phyloP scores from a whole-genome alignment of 768 basidiomycete genomes.

The Crassisporium funariophilum region DNA sequence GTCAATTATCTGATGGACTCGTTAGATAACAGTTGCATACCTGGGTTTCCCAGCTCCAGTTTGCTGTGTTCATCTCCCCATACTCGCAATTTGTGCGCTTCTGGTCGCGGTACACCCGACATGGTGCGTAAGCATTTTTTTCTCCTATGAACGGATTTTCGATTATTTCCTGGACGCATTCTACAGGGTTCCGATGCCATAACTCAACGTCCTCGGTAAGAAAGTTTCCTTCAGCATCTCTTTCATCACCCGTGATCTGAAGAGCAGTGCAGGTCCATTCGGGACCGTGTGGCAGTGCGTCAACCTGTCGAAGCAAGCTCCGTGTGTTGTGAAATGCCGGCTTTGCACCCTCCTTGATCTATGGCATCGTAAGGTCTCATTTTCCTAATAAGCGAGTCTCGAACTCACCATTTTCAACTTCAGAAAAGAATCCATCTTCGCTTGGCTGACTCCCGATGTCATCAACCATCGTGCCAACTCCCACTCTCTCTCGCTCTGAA shows the following conservation, averaged over 20 bases:
- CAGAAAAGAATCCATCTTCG: conserved; percentile 33
- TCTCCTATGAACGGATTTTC: conserved; percentile 33
- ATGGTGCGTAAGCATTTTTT: conserved; percentile 34
- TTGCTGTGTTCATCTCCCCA: conserved; percentile 46
- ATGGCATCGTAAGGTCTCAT: background rate
- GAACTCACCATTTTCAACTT: conserved; percentile 29
- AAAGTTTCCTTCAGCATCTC: background rate
- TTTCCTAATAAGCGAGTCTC: background rate
- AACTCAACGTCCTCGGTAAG: conserved; percentile 9
- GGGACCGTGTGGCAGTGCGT: conserved; percentile 24
- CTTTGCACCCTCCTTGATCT: conserved; percentile 18
- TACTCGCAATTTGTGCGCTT: conserved; percentile 27
- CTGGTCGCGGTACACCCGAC: conserved; percentile 35
- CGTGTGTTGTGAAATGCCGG: conserved; percentile 29
- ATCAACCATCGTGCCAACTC: too few species aligned
- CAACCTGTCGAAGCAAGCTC: conserved; percentile 24
- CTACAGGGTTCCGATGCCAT: conserved; percentile 21
- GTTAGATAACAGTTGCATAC: conserved; percentile 23
- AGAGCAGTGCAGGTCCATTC: conserved; percentile 25
- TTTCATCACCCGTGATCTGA: conserved; percentile 14
- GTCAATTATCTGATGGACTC: conserved; percentile 1
- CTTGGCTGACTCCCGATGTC: too few species aligned
- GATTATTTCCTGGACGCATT: conserved; percentile 37
- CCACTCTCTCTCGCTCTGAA: too few species aligned
- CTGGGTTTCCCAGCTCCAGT: conserved; percentile 49